Percentiles rank a stretch among this genome's conserved stretches.
Conservation (phyloP, 192 early-diverging fungal species). For the Entomortierella lignicola region DNA sequence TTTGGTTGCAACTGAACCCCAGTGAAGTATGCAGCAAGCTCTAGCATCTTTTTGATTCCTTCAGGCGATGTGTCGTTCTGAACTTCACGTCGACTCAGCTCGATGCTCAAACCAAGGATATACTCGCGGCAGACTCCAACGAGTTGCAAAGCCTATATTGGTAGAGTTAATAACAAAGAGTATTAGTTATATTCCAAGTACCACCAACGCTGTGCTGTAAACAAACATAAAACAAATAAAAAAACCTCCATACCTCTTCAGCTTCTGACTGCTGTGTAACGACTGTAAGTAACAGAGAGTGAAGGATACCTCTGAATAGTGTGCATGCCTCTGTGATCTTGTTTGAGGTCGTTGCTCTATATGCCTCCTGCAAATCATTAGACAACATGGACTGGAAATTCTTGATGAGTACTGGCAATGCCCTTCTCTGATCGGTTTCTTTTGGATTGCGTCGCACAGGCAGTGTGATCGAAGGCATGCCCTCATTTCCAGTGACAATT, state of each 20-base stretch:
- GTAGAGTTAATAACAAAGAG: neutral
- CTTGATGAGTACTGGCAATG: constrained; percentile 71
- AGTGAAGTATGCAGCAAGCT: constrained; percentile 96
- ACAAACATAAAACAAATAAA: neutral
- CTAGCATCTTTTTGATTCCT: constrained; percentile 77
- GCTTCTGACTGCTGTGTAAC: constrained; percentile 73
- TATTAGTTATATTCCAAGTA: neutral
- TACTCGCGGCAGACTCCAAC: constrained; percentile 91
- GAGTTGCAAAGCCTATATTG: constrained; percentile 65
- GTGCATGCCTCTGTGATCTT: constrained; percentile 84
- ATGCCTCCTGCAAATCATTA: constrained; percentile 85
- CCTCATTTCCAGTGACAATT: constrained; percentile 71
- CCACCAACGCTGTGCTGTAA: too few species aligned
- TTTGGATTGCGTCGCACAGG: constrained; percentile 76
- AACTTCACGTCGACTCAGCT: constrained; percentile 76
- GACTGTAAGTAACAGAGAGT: constrained; percentile 81
- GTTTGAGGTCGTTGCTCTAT: constrained; percentile 81
- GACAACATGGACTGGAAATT: constrained; percentile 68
- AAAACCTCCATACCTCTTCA: constrained; percentile 68
- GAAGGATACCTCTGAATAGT: constrained; percentile 81
- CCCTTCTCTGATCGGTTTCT: constrained; percentile 62
- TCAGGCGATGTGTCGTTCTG: constrained; percentile 65
- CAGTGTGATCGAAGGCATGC: constrained; percentile 69
- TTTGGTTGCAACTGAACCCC: constrained; percentile 89
- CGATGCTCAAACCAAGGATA: constrained; percentile 89